Evolutionary conservation across 2,329 filamentous ascomycete genomes (phyloP), one percentile per base, ranked within the genome.

Genomic region (Fusarium liriodendri): DNA sequence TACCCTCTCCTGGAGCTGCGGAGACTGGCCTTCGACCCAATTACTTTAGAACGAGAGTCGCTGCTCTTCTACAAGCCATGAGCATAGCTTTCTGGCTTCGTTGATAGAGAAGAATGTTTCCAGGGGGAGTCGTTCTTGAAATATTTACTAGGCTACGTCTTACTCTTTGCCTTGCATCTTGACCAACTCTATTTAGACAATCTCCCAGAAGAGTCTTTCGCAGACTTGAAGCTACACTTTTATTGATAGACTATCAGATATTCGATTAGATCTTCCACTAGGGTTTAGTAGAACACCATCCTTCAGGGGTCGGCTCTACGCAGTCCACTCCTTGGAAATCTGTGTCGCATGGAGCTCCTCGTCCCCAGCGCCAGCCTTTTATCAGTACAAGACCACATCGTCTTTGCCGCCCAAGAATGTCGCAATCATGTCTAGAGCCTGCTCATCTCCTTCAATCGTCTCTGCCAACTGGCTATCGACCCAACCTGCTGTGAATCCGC

Each of bases 171-270:
- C 20, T 45, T 22, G 40, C 20, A 22, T 45, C 11, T 45, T 45
- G 20, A 22, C 40, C 6, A 22, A 45, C 13, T 22, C 13, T 9
- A 6, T 22, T 8, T 14, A 4, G 6, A 16, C 5, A 45, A 4
- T 11, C 38, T 22, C 10, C 10, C n/a, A 20, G 11, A 20, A 42
- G 40, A 42, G 40, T 22, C 40, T 22, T 22, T 22, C 6, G 3
- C 4, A 4, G 4, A 0, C 3, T 22, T 42, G 3, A 14, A 11
- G 11, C 11, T 5, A 14, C 11, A 42, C 0, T 2, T 22, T 20
- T 14, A 8, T 22, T 14, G 4, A 22, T 3, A 14, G 40, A 22
- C 6, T 4, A 42, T 42, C 18, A 6, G 9, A 20, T 6, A 1
- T 40, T 40, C 10, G 38, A 40, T 40, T 3, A 13, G n/a, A 11